These are phyloP conservation scores for Tuber borchii DNA, from an alignment of 495 filamentous ascomycete genomes.

Conservation along the genomic window DNA sequence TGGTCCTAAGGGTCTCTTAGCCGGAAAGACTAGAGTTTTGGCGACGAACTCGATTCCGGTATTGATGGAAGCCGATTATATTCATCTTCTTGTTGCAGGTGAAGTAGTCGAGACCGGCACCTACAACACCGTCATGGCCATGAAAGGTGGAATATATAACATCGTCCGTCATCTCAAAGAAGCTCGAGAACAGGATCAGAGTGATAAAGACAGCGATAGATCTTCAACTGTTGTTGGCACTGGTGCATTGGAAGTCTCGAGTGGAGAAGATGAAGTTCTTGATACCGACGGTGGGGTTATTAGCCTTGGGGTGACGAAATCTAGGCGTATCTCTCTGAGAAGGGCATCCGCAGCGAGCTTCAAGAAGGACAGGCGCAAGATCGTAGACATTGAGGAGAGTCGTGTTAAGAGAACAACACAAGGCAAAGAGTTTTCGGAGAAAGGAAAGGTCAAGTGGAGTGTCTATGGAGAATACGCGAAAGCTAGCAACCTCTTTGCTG, in stretches of 20 bases:
- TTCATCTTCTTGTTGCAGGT: slow-evolving; percentile 74
- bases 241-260: slow-evolving; percentile 46
- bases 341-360: slow-evolving; percentile 90
- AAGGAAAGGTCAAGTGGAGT: slow-evolving; percentile 96
- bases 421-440: slow-evolving; percentile 75
- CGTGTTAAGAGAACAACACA: slow-evolving; percentile 65
- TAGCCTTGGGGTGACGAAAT: slow-evolving; percentile 43
- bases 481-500: slow-evolving; percentile 80
- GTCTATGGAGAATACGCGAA: slow-evolving; percentile 87
- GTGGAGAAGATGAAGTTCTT: slow-evolving; percentile 48
- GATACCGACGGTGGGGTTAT: slow-evolving; percentile 33
- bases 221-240: slow-evolving; percentile 56
- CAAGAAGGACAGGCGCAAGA: slow-evolving; percentile 71
- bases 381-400: slow-evolving; percentile 72
- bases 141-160: slow-evolving; percentile 82
- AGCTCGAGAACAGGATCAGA: slow-evolving; percentile 59
- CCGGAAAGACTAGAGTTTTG: slow-evolving; percentile 81
- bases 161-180: slow-evolving; percentile 62
- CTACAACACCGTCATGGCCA: slow-evolving; percentile 82
- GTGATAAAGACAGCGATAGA: slow-evolving; percentile 50
- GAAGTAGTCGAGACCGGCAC: slow-evolving; percentile 80
- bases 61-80: slow-evolving; percentile 76
- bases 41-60: slow-evolving; percentile 96
- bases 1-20: slow-evolving; percentile 73
- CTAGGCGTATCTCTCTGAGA: slow-evolving; percentile 69